These are phyloP conservation scores for Coleophoma crateriformis DNA, from an alignment of 2,329 filamentous ascomycete genomes.

Conservation along the genomic window DNA sequence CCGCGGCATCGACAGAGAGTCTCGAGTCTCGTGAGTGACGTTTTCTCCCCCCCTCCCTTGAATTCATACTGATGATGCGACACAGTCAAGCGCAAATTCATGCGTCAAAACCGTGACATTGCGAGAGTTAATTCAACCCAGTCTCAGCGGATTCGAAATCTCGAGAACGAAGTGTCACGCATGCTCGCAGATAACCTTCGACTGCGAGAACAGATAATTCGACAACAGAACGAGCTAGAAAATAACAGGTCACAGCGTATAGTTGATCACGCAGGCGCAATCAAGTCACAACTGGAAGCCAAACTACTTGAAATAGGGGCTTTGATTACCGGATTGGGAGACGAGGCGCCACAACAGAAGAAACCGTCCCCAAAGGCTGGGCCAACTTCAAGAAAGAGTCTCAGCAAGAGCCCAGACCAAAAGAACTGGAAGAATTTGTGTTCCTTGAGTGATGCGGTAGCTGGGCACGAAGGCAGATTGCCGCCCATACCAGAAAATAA, in stretches of 20 bases:
- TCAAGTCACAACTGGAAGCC: slow-evolving; percentile 65
- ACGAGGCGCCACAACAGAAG: slow-evolving; percentile 48
- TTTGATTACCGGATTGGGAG: slow-evolving; percentile 60
- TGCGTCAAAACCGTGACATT: slow-evolving; percentile 80
- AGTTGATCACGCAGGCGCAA: slow-evolving; percentile 60
- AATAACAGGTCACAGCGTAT: slow-evolving; percentile 53
- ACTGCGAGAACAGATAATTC: slow-evolving; percentile 64
- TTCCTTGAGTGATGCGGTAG: slow-evolving; percentile 27
- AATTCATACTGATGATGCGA: slow-evolving; percentile 5
- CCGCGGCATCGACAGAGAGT: slow-evolving; percentile 60
- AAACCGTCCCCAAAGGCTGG: slow-evolving; percentile 36
- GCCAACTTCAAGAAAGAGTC: slow-evolving; percentile 26
- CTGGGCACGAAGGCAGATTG: slow-evolving; percentile 36
- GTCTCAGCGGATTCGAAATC: slow-evolving; percentile 67
- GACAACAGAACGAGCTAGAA: slow-evolving; percentile 62
- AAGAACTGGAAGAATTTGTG: slow-evolving; percentile 44
- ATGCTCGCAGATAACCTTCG: slow-evolving; percentile 76
- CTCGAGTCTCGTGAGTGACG: slow-evolving; percentile 62
- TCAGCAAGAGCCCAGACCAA: slow-evolving; percentile 41
- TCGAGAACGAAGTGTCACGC: slow-evolving; percentile 71
- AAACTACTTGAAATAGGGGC: slow-evolving; percentile 67
- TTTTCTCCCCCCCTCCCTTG: no score
- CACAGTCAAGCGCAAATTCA: slow-evolving; percentile 70
- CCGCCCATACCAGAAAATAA: slow-evolving; percentile 68
- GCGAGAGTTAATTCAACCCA: slow-evolving; percentile 74